Conservation (phyloP, 192 early-diverging fungal genomes). For the Entomortierella parvispora region DNA sequence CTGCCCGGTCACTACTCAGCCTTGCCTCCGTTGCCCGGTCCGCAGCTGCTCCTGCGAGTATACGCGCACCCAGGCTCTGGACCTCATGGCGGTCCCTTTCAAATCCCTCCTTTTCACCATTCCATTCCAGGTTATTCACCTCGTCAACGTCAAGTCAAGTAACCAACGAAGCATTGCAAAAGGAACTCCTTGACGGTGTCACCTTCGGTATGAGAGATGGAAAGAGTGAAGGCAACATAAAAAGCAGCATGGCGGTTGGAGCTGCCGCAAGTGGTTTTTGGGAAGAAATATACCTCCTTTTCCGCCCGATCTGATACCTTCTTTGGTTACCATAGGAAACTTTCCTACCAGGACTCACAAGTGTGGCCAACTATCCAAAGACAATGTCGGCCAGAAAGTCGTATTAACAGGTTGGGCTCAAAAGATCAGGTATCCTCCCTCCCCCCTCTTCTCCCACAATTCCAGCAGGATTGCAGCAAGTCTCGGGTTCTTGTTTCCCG, state of each 20-base stretch:
- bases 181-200: constrained; percentile 26
- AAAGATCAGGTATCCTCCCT: constrained; percentile 53
- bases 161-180: background rate
- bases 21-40: no score
- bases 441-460: background rate
- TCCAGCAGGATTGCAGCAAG: background rate
- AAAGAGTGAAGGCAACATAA: no score
- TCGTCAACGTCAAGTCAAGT: no score
- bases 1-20: no score
- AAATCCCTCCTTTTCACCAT: no score
- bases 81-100: no score
- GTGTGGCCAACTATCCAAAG: constrained; percentile 75
- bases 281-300: no score
- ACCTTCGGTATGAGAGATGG: constrained; percentile 30
- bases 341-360: constrained; percentile 75
- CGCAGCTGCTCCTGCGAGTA: no score
- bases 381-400: constrained; percentile 71
- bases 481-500: background rate
- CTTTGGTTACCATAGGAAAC: constrained; percentile 15
- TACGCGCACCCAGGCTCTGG: no score
- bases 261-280: no score
- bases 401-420: constrained; percentile 84
- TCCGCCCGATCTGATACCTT: background rate
- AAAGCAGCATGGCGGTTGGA: no score
- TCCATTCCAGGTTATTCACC: no score